Conservation (phyloP, 345 rosid species). For the Citrus trifoliata region DNA sequence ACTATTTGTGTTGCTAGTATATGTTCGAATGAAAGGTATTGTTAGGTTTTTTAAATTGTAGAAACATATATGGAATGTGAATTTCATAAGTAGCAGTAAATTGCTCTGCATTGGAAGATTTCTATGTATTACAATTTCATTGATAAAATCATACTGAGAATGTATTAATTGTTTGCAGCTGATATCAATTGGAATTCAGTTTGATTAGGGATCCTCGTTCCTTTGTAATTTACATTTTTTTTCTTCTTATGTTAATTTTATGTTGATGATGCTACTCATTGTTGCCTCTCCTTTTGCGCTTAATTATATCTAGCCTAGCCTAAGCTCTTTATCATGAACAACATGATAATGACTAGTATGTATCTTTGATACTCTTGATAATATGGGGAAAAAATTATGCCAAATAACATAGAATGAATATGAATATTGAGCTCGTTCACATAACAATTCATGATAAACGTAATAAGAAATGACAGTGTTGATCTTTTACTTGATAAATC, state of each 20-base stretch:
- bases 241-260: background rate
- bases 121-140: background rate
- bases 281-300: background rate
- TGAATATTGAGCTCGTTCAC: background rate
- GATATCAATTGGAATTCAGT: background rate
- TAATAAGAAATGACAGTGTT: background rate
- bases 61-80: background rate
- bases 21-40: background rate
- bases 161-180: background rate
- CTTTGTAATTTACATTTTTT: background rate
- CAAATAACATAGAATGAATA: background rate
- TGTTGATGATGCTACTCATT: background rate
- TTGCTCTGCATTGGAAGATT: background rate
- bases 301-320: background rate
- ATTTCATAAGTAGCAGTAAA: background rate
- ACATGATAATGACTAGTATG: background rate
- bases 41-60: background rate
- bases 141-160: background rate
- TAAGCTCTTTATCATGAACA: background rate
- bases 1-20: background rate
- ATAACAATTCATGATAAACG: background rate
- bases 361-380: background rate
- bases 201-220: background rate
- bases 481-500: background rate
- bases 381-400: background rate